A percentile compares a stretch with the other conserved stretches of the same genome.
These are phyloP conservation scores for Achlya hypogyna DNA, from an alignment of 352 stramenopile species.

Conservation along the genomic window DNA sequence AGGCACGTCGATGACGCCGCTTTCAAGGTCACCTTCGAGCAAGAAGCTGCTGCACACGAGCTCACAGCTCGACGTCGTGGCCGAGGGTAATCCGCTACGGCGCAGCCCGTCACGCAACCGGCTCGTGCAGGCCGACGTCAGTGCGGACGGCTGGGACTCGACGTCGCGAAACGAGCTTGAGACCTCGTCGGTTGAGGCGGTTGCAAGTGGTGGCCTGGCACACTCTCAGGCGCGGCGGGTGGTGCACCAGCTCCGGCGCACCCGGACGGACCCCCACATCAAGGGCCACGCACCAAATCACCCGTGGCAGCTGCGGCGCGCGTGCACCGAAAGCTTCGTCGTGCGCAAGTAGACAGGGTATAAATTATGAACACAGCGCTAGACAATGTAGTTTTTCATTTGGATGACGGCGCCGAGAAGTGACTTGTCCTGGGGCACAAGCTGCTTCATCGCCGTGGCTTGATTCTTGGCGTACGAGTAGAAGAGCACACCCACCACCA, in stretches of 20 bases:
- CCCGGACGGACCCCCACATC: no score
- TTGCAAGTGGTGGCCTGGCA: no score
- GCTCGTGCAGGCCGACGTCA: no score
- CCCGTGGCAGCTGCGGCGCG: neutral
- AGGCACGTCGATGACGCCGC: neutral
- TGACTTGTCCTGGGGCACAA: slow-evolving; percentile 2
- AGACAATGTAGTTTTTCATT: slow-evolving; percentile 16
- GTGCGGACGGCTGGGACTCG: no score
- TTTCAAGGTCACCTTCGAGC: neutral
- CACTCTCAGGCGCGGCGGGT: no score
- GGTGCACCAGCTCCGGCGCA: no score
- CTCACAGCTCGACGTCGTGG: neutral
- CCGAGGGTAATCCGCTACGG: no score
- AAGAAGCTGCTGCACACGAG: neutral
- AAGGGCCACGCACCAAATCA: neutral
- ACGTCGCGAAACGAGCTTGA: no score
- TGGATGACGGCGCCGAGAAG: neutral
- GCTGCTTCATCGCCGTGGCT: slow-evolving; percentile 23
- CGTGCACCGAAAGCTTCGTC: neutral
- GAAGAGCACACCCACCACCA: slow-evolving; percentile 71
- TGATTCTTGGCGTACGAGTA: slow-evolving; percentile 81
- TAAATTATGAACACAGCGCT: neutral
- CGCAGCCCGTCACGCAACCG: no score
- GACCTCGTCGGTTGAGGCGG: no score
- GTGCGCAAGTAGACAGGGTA: neutral